Percentiles rank a stretch among this genome's conserved stretches.
Conservation (phyloP, 179 eudicot species). For the Pouteria campechiana region DNA sequence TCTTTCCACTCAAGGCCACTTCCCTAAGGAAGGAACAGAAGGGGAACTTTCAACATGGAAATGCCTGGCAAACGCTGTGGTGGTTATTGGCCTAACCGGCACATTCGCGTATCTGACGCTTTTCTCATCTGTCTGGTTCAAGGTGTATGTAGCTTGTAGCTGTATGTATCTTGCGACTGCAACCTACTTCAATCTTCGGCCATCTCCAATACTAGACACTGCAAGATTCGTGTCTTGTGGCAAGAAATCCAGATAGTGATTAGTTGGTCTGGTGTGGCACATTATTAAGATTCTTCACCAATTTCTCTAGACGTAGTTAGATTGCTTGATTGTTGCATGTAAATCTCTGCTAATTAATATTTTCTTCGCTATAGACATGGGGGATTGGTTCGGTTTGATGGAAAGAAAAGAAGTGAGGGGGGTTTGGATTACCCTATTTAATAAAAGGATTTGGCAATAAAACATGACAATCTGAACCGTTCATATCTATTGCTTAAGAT, state of each 20-base stretch:
- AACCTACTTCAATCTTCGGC: conserved; percentile 40
- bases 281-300: no score
- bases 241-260: conserved; percentile 8
- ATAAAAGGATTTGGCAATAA: no score
- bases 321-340: no score
- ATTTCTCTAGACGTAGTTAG: no score
- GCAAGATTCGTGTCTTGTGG: conserved; percentile 6
- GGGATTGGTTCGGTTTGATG: no score
- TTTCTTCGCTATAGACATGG: no score
- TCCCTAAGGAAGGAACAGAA: conserved; percentile 52
- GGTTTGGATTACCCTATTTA: no score
- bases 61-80: conserved; percentile 41
- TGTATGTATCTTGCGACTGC: conserved; percentile 53
- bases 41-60: conserved; percentile 38
- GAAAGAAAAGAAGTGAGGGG: no score
- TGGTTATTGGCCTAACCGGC: conserved; percentile 32
- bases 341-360: no score
- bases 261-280: conserved; percentile 1
- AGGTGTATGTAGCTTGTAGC: conserved; percentile 36
- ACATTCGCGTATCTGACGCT: conserved; percentile 37
- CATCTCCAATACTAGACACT: conserved; percentile 28
- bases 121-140: conserved; percentile 44
- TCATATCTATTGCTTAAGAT: no score
- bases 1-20: conserved; percentile 47
- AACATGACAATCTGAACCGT: no score